Evolutionary conservation across 371 early-diverging fungal genomes (phyloP).

Genomic region (Agmasoma carcini): DNA sequence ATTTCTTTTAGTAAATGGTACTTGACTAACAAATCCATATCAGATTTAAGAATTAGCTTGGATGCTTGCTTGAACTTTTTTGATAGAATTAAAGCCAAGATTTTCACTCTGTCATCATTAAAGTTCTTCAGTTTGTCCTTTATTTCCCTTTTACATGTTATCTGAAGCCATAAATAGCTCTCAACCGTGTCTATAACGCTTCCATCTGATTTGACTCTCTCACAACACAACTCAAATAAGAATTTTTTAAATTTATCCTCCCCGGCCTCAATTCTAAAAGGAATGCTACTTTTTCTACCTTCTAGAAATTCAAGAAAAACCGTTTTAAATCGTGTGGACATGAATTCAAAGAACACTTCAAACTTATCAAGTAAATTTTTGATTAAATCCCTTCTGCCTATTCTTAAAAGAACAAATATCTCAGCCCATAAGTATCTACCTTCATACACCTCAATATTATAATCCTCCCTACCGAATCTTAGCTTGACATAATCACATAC

Average conservation of each 20-base stretch:
- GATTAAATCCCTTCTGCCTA: conserved; percentile 18
- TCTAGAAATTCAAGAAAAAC: conserved; percentile 11
- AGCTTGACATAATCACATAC: conserved; percentile 36
- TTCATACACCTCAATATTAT: conserved; percentile 41
- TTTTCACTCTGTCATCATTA: conserved; percentile 13
- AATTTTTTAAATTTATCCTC: conserved; percentile 45
- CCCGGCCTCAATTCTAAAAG: neutral
- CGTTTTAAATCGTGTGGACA: conserved; percentile 19
- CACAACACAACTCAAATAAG: conserved; percentile 22
- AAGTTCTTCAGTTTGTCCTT: conserved; percentile 19
- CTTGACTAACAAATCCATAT: conserved; percentile 20
- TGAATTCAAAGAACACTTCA: conserved; percentile 28
- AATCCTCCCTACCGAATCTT: conserved; percentile 34
- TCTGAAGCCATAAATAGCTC: conserved; percentile 39
- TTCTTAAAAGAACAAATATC: conserved; percentile 36
- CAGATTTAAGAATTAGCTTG: conserved; percentile 18
- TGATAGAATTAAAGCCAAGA: conserved; percentile 34
- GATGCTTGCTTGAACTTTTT: conserved; percentile 31
- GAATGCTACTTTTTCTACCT: neutral
- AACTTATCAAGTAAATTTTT: conserved; percentile 22
- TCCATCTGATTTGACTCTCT: conserved; percentile 15
- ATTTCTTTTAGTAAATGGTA: conserved; percentile 35
- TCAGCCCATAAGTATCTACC: conserved; percentile 47
- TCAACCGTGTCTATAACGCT: conserved; percentile 32
- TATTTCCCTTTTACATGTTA: conserved; percentile 11